phyloP scores from a whole-genome alignment of 129 eudicot species.

The Erigeron canadensis region DNA sequence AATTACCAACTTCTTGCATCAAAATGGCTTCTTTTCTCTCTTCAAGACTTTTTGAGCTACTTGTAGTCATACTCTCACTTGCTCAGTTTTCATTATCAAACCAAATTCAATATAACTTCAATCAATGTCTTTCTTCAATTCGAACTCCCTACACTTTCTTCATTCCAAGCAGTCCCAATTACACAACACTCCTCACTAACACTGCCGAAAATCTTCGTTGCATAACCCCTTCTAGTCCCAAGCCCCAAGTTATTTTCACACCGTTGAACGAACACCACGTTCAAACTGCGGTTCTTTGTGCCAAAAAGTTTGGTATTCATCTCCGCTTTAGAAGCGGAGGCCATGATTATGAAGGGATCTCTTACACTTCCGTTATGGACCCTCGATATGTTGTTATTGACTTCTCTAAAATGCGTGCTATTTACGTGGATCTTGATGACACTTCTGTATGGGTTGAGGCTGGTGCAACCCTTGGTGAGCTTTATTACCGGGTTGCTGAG shows the following conservation, averaged over 20 bases:
- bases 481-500: conserved; percentile 47
- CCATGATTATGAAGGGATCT: conserved; percentile 55
- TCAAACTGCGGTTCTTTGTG: conserved; percentile 44
- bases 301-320: conserved; percentile 36
- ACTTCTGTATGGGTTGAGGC: conserved; percentile 45
- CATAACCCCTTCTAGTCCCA: conserved; percentile 34
- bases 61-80: neutral
- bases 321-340: conserved; percentile 56
- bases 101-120: conserved; percentile 25
- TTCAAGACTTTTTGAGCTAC: conserved; percentile 12
- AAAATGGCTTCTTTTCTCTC: conserved; percentile 16
- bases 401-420: conserved; percentile 36
- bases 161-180: conserved; percentile 33
- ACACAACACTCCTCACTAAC: conserved; percentile 31
- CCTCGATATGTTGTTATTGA: conserved; percentile 38
- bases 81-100: conserved; percentile 20
- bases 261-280: conserved; percentile 38
- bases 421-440: conserved; percentile 32
- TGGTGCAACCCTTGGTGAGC: conserved; percentile 57
- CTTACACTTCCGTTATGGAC: conserved; percentile 34
- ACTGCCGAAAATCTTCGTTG: conserved; percentile 50
- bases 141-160: conserved; percentile 26
- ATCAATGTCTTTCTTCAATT: conserved; percentile 29
- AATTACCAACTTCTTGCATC: neutral
- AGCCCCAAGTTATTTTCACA: conserved; percentile 48